Conservation (phyloP, 1,284 basidiomycete genomes). For the Fistulinella cinereoalba region DNA sequence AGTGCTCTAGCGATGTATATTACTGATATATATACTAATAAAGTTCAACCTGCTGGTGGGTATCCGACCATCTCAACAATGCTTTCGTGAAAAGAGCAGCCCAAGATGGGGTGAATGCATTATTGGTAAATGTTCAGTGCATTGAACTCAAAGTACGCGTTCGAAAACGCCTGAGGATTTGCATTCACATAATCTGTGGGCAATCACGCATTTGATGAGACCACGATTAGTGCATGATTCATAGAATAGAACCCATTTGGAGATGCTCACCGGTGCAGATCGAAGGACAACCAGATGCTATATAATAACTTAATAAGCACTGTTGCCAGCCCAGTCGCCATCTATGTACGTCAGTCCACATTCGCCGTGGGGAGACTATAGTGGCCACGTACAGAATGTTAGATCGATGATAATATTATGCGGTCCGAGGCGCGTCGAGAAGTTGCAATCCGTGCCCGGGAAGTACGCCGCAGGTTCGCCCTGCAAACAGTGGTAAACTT, state of each 20-base stretch:
- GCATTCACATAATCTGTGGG: conserved; percentile 7
- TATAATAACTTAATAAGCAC: too few relatives aligned
- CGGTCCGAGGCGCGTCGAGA: conserved; percentile 16
- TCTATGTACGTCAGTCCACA: conserved; percentile 18
- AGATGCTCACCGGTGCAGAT: conserved; percentile 31
- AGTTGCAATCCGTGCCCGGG: conserved; percentile 18
- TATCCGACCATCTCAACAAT: too few relatives aligned
- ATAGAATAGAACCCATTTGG: too few relatives aligned
- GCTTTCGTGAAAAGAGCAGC: too few relatives aligned
- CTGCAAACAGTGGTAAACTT: conserved; percentile 1
- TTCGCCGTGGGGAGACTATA: not conserved
- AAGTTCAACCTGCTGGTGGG: too few relatives aligned
- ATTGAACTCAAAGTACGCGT: conserved; percentile 23
- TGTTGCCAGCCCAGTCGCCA: conserved; percentile 40
- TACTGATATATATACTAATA: too few relatives aligned
- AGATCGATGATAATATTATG: conserved; percentile 11
- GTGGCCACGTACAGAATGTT: conserved; percentile 17
- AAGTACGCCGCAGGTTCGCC: conserved; percentile 22
- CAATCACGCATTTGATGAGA: too few relatives aligned
- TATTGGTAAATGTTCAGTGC: conserved; percentile 17
- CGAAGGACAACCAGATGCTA: conserved; percentile 32
- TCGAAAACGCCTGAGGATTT: conserved; percentile 12
- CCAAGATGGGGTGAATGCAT: too few relatives aligned
- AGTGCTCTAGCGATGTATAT: too few relatives aligned
- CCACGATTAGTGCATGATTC: too few relatives aligned